Percentiles rank a stretch among this genome's conserved stretches.
These are phyloP conservation scores for Aristolochia fimbriata DNA, from an alignment of 164 flowering plant species.

Conservation along the genomic window DNA sequence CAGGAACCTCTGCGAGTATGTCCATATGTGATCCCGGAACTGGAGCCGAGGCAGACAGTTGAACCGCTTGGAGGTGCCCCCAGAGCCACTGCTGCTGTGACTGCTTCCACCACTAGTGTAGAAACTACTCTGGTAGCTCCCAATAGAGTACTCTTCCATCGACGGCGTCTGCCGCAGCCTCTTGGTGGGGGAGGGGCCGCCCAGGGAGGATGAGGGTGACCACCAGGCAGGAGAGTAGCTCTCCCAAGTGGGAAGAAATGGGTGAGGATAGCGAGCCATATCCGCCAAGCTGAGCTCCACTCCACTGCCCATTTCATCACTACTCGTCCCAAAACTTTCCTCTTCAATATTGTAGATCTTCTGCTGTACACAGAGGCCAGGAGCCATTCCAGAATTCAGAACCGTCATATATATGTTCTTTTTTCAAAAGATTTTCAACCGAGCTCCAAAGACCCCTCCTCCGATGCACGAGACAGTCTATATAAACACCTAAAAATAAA, in stretches of 20 bases:
- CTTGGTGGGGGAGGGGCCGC: slow-evolving; percentile 8
- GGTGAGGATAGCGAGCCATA: slow-evolving; percentile 13
- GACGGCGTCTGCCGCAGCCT: slow-evolving; percentile 10
- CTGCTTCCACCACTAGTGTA: slow-evolving; percentile 7
- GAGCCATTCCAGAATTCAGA: slow-evolving; percentile 9
- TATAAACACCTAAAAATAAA: background rate
- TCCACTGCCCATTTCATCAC: slow-evolving; percentile 1
- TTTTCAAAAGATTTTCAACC: slow-evolving; percentile 12
- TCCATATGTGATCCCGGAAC: slow-evolving; percentile 43
- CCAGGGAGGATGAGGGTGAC: slow-evolving; percentile 5
- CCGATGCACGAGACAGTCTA: background rate
- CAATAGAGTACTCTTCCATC: slow-evolving; percentile 19
- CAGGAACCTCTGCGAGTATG: slow-evolving; percentile 27
- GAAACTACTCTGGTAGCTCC: slow-evolving; percentile 6
- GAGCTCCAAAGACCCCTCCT: slow-evolving; percentile 4
- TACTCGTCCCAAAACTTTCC: background rate
- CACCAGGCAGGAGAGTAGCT: slow-evolving; percentile 6
- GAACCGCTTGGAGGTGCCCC: slow-evolving; percentile 12
- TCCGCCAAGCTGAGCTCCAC: slow-evolving; percentile 16
- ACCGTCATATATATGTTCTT: background rate
- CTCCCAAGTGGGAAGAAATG: slow-evolving; percentile 10
- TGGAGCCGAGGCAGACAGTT: slow-evolving; percentile 25
- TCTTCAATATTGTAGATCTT: slow-evolving; percentile 10
- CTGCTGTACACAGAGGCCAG: slow-evolving; percentile 1
- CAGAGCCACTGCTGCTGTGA: background rate